A percentile compares a stretch with the other conserved stretches of the same genome.
These are phyloP conservation scores for Amanita exitialis DNA, from an alignment of 768 basidiomycete genomes.

Conservation along the genomic window DNA sequence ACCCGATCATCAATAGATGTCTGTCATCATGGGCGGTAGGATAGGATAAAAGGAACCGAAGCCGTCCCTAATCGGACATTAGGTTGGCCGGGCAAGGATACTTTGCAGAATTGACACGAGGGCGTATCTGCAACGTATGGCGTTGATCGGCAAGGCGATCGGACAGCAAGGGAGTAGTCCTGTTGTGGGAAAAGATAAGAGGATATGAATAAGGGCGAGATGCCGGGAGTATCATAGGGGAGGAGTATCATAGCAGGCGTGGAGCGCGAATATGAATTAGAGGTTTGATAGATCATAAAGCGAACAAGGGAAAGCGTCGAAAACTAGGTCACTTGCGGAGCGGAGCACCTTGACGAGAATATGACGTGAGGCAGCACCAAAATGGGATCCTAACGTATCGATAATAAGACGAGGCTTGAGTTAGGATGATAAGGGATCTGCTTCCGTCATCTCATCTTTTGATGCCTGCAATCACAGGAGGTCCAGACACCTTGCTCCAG, in stretches of 20 bases:
- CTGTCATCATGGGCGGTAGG: neutral
- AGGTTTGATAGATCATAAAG: neutral
- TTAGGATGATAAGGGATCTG: neutral
- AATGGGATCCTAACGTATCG: too few relatives aligned
- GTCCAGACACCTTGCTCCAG: slow-evolving; percentile 72
- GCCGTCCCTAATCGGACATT: neutral
- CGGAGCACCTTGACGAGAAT: neutral
- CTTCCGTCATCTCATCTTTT: slow-evolving; percentile 34
- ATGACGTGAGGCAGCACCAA: neutral
- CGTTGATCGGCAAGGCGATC: neutral
- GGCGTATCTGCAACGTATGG: neutral
- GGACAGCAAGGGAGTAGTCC: neutral
- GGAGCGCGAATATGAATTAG: neutral
- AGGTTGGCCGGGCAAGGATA: neutral
- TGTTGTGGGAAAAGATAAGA: neutral
- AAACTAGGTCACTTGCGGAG: neutral
- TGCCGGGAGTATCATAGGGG: neutral
- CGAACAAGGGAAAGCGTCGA: neutral
- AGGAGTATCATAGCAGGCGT: neutral
- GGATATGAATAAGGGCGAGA: neutral
- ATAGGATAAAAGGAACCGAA: neutral
- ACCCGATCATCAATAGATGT: slow-evolving; percentile 1
- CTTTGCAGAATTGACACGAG: neutral
- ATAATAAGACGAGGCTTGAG: too few relatives aligned
- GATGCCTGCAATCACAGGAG: slow-evolving; percentile 51